Evolutionary conservation across 306 rosid genomes (phyloP).

Genomic region (Canavalia ensiformis): DNA sequence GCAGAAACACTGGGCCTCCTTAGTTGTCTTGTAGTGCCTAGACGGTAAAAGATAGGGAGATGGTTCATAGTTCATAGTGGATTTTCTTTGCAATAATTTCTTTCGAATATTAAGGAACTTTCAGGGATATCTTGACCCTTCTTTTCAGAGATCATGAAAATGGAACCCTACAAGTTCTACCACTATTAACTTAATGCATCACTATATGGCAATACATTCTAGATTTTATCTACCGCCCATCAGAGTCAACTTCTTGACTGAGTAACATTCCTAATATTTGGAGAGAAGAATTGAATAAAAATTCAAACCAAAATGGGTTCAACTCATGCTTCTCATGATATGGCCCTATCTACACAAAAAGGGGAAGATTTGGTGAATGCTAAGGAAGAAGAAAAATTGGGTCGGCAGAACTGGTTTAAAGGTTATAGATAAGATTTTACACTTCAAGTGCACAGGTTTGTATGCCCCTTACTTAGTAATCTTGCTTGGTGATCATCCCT

Average conservation of each 20-base stretch:
- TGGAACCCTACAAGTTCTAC: constrained; percentile 24
- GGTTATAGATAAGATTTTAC: background rate
- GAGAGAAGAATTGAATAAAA: background rate
- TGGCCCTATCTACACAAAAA: background rate
- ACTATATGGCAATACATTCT: background rate
- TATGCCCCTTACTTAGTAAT: background rate
- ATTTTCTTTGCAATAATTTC: background rate
- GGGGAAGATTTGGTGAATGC: background rate
- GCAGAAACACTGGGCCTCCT: constrained; percentile 2
- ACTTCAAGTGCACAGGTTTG: background rate
- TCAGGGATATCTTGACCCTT: background rate
- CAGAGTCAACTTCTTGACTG: constrained; percentile 15
- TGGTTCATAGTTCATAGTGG: constrained; percentile 14
- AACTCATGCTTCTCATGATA: background rate
- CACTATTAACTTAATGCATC: constrained; percentile 13
- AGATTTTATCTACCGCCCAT: constrained; percentile 9
- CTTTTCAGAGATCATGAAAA: background rate
- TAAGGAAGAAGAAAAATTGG: background rate
- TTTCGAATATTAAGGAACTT: constrained; percentile 28
- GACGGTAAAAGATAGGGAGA: background rate
- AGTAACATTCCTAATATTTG: background rate
- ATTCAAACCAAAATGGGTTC: background rate
- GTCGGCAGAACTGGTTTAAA: background rate
- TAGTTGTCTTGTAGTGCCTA: background rate
- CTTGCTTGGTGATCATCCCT: background rate